Evolutionary conservation across 495 filamentous ascomycete species (phyloP).

Genomic region (Daldinia decipiens): DNA sequence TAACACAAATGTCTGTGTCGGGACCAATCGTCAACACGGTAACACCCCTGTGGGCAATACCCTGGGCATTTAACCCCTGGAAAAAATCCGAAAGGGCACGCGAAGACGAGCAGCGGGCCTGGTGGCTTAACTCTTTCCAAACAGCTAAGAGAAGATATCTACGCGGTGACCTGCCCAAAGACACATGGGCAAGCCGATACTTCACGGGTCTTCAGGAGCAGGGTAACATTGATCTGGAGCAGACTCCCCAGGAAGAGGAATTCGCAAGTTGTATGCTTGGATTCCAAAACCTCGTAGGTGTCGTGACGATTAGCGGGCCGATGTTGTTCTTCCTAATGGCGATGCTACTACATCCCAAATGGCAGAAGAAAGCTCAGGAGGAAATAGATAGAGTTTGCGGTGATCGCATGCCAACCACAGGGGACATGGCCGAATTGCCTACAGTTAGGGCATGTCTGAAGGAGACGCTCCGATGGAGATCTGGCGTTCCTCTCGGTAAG

Average conservation of each 20-base stretch:
- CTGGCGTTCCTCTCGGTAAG: slow-evolving; percentile 60
- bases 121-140: slow-evolving; percentile 57
- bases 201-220: slow-evolving; percentile 55
- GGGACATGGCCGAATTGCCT: slow-evolving; percentile 58
- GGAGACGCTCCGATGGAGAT: slow-evolving; percentile 70
- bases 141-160: slow-evolving; percentile 54
- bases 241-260: slow-evolving; percentile 54
- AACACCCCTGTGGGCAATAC: slow-evolving; percentile 57
- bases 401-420: slow-evolving; percentile 59
- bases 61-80: slow-evolving; percentile 56
- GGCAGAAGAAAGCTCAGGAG: slow-evolving; percentile 62
- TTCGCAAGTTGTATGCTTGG: slow-evolving; percentile 62
- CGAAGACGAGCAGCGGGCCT: slow-evolving; percentile 53
- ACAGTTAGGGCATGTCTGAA: slow-evolving; percentile 67
- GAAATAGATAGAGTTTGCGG: slow-evolving; percentile 70
- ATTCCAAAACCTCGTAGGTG: slow-evolving; percentile 59
- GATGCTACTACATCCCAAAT: slow-evolving; percentile 59
- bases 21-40: slow-evolving; percentile 60
- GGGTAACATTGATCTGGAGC: slow-evolving; percentile 51
- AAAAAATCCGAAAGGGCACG: slow-evolving; percentile 56
- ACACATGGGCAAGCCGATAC: slow-evolving; percentile 60
- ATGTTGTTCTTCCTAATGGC: slow-evolving; percentile 62
- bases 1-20: slow-evolving; percentile 61
- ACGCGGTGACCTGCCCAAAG: slow-evolving; percentile 51
- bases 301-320: slow-evolving; percentile 59